Base-by-base conservation (phyloP, 2,329 filamentous ascomycete genomes). In the Colletotrichum higginsianum region DNA sequence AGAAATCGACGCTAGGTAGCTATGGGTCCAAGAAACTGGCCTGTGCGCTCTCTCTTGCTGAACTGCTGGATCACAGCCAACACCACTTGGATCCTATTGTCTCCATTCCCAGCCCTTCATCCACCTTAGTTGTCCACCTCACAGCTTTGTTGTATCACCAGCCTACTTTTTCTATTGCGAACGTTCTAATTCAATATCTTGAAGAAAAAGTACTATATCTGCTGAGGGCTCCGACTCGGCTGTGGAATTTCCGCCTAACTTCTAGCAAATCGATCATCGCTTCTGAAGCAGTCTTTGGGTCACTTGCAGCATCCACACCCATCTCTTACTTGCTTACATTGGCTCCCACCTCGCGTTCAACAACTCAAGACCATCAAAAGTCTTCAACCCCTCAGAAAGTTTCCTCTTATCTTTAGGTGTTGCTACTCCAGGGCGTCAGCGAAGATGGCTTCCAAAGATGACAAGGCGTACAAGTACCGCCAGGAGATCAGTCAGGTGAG, bases 401-500 rank as follows among this genome's bases (percentile, higher is more conserved):
- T 26, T 4, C 5, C 15, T n/a, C 21, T 26, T 6, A n/a, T 5
- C 6, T 7, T 23, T 12, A 9, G n/a, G 47, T 15, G 15, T 38
- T 38, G 8, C 35, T n/a, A n/a, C n/a, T 47, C 26, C 16, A 23
- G 16, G 30, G n/a, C 21, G 26, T 40, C 47, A 18, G 30, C 66
- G 13, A 42, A 65, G 26, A 74, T 74, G 73, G 46, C 67, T 30
- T 90, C 89, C 77, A 89, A 89, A 88, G 80, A 89, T 89, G 78
- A 91, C 89, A 82, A 89, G 79, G 83, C 86, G 73, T 89, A 88
- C 78, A 98, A 98, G 83, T 99, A 98, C 83, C 91, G 95, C 82
- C 95, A 97, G 85, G 96, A 99, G 88, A 99, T 99, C 84, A 96
- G 98, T 84, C 96, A 97, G 93, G 94, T 95, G 81, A 84, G 91